A percentile compares a stretch with the other conserved stretches of the same genome.
Evolutionary conservation across 345 rosid genomes (phyloP).

Genomic region (Citrus reticulata): DNA sequence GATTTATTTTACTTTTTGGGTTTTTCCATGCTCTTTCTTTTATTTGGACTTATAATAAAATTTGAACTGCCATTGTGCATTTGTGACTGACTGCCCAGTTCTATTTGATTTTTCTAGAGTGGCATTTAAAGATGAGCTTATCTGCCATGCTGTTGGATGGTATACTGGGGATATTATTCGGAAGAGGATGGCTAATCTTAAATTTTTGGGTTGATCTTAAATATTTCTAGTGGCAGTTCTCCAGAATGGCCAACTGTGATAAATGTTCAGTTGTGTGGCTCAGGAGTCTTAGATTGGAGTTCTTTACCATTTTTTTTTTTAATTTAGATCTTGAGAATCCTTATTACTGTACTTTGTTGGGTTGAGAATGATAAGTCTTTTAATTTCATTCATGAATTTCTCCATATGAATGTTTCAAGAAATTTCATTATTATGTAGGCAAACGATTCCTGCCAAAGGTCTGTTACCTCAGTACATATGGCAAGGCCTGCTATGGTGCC

Average conservation of each 20-base stretch:
- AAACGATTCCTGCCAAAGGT: no score
- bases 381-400: slow-evolving; percentile 3
- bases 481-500: no score
- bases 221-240: no score
- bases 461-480: no score
- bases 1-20: no score
- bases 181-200: slow-evolving; percentile 47
- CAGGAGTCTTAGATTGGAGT: no score
- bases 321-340: slow-evolving; percentile 16
- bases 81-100: background rate
- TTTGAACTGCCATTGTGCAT: background rate
- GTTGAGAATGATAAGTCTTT: slow-evolving; percentile 1
- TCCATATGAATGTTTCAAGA: slow-evolving; percentile 14
- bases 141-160: slow-evolving; percentile 95
- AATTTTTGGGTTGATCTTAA: background rate
- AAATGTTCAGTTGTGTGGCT: background rate
- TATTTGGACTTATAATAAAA: background rate
- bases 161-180: slow-evolving; percentile 88
- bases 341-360: slow-evolving; percentile 14
- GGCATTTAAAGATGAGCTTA: slow-evolving; percentile 77
- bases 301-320: no score
- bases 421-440: background rate
- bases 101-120: slow-evolving; percentile 40
- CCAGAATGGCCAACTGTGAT: no score
- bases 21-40: background rate